Base-by-base conservation (phyloP, 805 yeast species). In the Pichia thaimueangensis region DNA sequence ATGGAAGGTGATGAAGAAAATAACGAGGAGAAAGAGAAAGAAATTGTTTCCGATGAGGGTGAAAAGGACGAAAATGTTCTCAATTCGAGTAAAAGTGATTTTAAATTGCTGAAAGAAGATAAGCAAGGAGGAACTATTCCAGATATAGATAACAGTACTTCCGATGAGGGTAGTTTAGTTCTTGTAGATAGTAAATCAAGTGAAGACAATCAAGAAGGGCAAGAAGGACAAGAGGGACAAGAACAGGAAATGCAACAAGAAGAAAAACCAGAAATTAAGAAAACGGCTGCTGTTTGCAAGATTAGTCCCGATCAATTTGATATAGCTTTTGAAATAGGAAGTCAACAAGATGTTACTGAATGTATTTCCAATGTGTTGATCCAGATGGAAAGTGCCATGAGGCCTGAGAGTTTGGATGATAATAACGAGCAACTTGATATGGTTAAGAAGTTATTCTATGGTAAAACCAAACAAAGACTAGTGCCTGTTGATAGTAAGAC, bases 271-370 rank as follows among this genome's bases (percentile, higher is more conserved):
- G 44, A 44, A 32, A 50, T 45, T 15, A 41, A 43, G 17, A 33
- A 41, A n/a, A 32, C 58, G 10, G 59, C 60, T 5, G 58, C 58
- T 57, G 53, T 57, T 17, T 62, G 63, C 3, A 56, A 57, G 30
- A 75, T 75, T 12, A 67, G 72, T 45, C 64, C 77, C 4, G 85
- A 80, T 47, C 87, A 82, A 54, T 73, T 83, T 62, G 88, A 78
- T 44, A 75, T 80, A 53, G 80, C 93, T 0, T 68, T 82, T 41
- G 89, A 86, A 56, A 69, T 81, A 55, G 95, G 96, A 2, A 71
- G 95, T 50, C 98, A 93, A 59, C 98, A 93, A 60, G 98, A 93
- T 67, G 97, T 93, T 16, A 88, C 97, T 0, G 98, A 93, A 59
- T 91, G 97, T 61, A 88, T 91, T 55, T 95, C 89, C 42, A 93